Conservation (phyloP, 306 rosid genomes). For the Lathyrus oleraceus region DNA sequence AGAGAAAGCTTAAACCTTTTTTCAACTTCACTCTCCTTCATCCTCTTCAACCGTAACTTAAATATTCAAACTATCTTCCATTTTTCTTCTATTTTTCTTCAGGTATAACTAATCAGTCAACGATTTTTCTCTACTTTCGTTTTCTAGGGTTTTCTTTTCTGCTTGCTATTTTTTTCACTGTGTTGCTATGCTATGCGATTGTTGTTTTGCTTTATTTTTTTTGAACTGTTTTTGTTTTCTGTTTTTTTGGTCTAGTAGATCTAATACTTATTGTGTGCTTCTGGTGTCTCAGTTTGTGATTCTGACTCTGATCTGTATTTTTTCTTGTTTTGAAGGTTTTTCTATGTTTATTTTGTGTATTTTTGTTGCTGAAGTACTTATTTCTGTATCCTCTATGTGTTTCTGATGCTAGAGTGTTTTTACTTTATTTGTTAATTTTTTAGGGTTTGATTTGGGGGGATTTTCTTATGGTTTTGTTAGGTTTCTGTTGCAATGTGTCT, state of each 20-base stretch:
- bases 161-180: neutral
- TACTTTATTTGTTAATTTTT: neutral
- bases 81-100: neutral
- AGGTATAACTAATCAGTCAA: constrained; percentile 28
- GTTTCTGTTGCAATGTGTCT: constrained; percentile 31
- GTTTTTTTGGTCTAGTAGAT: constrained; percentile 17
- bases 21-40: neutral
- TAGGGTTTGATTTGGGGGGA: neutral
- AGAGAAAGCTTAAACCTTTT: constrained; percentile 4
- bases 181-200: neutral
- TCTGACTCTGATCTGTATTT: constrained; percentile 23
- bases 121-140: neutral
- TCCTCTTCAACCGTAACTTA: neutral
- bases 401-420: neutral
- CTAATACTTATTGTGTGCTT: neutral
- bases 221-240: neutral
- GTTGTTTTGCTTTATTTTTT: neutral
- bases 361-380: neutral
- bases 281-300: neutral
- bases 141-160: constrained; percentile 7
- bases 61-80: neutral
- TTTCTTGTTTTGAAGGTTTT: neutral
- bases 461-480: neutral
- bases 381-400: neutral
- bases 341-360: neutral